A percentile compares a stretch with the other conserved stretches of the same genome.
Conservation (phyloP, 2,329 filamentous ascomycete genomes). For the Chalaropsis ovoidea region DNA sequence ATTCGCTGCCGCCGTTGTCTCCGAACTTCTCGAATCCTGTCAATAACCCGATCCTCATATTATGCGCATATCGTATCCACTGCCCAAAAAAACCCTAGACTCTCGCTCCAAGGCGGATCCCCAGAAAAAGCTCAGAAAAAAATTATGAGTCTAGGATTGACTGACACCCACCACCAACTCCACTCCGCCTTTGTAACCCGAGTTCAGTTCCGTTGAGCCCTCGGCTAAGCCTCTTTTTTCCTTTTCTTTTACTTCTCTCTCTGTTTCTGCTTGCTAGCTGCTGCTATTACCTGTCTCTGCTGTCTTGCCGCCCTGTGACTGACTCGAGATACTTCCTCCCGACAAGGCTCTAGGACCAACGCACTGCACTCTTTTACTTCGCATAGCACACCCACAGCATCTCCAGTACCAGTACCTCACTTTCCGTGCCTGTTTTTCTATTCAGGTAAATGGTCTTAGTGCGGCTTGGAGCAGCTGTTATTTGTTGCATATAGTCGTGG, state of each 20-base stretch:
- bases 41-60: slow-evolving; percentile 11
- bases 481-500: slow-evolving; percentile 16
- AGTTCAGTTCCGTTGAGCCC: slow-evolving; percentile 8
- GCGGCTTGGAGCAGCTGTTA: slow-evolving; percentile 9
- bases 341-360: background rate
- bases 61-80: slow-evolving; percentile 17
- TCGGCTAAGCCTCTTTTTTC: background rate
- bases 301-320: background rate
- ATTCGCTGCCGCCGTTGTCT: background rate
- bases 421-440: slow-evolving; percentile 1
- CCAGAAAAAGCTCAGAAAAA: slow-evolving; percentile 12
- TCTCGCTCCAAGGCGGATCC: slow-evolving; percentile 3
- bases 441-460: slow-evolving; percentile 13
- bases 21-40: slow-evolving; percentile 6
- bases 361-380: slow-evolving; percentile 2
- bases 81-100: slow-evolving; percentile 12
- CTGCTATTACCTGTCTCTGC: background rate
- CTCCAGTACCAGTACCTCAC: background rate
- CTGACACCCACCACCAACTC: slow-evolving; percentile 7
- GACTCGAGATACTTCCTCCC: slow-evolving; percentile 6
- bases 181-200: background rate
- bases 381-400: background rate
- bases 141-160: slow-evolving; percentile 15
- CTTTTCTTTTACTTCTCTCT: background rate
- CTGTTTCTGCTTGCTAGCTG: background rate